These are phyloP conservation scores for Kazachstania africana DNA, from an alignment of 805 yeast species.

Conservation along the genomic window DNA sequence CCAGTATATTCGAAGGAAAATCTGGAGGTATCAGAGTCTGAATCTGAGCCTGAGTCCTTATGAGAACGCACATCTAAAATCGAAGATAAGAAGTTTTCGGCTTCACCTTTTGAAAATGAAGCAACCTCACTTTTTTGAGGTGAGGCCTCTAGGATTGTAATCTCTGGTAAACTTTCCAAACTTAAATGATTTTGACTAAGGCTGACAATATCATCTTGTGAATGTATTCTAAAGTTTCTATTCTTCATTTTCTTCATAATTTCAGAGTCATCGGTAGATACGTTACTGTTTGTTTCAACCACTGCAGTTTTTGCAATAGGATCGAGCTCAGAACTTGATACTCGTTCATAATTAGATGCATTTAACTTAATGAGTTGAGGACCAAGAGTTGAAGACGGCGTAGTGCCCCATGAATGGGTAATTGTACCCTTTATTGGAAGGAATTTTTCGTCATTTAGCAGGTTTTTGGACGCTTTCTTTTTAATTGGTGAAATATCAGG, in stretches of 20 bases:
- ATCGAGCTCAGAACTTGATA: background rate
- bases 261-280: background rate
- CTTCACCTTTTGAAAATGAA: conserved; percentile 1
- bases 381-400: conserved; percentile 2
- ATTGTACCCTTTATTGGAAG: conserved; percentile 36
- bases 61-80: too few species aligned
- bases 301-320: background rate
- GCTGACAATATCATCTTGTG: conserved; percentile 19
- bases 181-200: conserved; percentile 1
- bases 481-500: conserved; percentile 1
- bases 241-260: conserved; percentile 11
- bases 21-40: conserved; percentile 16
- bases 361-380: conserved; percentile 5
- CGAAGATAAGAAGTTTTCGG: too few species aligned
- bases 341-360: background rate
- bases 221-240: conserved; percentile 21
- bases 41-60: conserved; percentile 3
- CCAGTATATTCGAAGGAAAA: conserved; percentile 42
- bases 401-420: conserved; percentile 38
- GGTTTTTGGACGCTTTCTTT: background rate
- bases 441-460: conserved; percentile 1
- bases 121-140: background rate
- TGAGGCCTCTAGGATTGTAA: conserved; percentile 2
- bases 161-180: conserved; percentile 2
- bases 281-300: conserved; percentile 1